Base-by-base conservation (phyloP, 2,329 filamentous ascomycete species). In the Rhexocercosporidium sp. region DNA sequence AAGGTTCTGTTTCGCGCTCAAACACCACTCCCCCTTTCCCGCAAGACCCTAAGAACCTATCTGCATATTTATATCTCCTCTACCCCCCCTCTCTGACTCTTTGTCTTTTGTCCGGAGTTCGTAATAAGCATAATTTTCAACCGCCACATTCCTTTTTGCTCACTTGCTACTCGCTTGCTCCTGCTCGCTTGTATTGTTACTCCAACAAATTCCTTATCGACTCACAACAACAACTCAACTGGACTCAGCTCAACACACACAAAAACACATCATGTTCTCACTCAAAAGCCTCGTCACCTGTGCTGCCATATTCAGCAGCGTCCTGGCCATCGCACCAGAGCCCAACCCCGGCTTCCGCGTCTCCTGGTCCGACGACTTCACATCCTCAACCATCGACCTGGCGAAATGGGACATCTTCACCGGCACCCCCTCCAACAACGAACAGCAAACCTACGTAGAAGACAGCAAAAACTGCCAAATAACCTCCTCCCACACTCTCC, bases 201-300 rank as follows among this genome's bases (percentile, higher is more conserved):
- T 44, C 41, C 18, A 44, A 20, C 6, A 27, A 16, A 41, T 27
- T 44, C 3, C 56, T 29, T 20, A 25, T 18, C 31, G 25, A 22
- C 18, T 47, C 25, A 20, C 2, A 27, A 59, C 2, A 27, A 59
- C 37, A 11, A 12, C 7, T 4, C 29, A 34, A 37, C 27, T 12
- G 16, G n/a, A 22, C 29, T 11, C 3, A 9, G 11, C 31, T 39
- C n/a, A 22, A 41, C 12, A 68, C 82, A 83, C n/a, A n/a, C 63
- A 68, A 41, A 31, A 66, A 83, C n/a, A n/a, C 63, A 68, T 37
- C 22, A 66, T 66, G 63, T 44, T 54, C 31, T 65, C 64, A 7
- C 9, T 62, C 4, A 59, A 59, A 46, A 34, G 27, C 12, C 44
- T 64, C n/a, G 14, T 69, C 20, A n/a, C 44, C 7, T 31, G 57